Evolutionary conservation across 2,329 filamentous ascomycete species (phyloP).

Genomic region (Exserohilum rostratum): DNA sequence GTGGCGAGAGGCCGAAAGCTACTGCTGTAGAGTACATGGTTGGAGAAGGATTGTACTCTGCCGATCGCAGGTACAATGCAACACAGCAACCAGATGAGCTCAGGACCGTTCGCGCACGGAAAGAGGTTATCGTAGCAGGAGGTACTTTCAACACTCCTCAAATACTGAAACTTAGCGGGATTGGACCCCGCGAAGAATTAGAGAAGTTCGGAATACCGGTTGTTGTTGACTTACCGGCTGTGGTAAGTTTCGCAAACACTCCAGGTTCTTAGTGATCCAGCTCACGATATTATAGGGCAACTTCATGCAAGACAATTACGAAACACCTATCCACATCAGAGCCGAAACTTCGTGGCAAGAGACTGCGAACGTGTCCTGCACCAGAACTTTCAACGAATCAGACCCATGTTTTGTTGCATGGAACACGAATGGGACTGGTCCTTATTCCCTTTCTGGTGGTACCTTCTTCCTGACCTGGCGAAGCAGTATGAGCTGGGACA

Average conservation of each 20-base stretch:
- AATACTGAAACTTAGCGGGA: conserved; percentile 66
- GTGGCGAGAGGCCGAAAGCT: conserved; percentile 53
- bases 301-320: conserved; percentile 2
- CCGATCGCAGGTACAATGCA: conserved; percentile 44
- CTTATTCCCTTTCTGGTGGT: background rate
- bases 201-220: conserved; percentile 58
- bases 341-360: background rate
- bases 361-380: background rate
- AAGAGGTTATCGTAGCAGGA: conserved; percentile 33
- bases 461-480: background rate
- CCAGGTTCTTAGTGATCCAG: background rate
- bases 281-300: background rate
- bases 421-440: background rate
- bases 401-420: background rate
- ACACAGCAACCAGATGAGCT: conserved; percentile 35
- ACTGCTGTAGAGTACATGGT: conserved; percentile 48
- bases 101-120: conserved; percentile 19
- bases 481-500: conserved; percentile 16
- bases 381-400: background rate
- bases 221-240: conserved; percentile 30
- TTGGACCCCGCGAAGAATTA: conserved; percentile 62
- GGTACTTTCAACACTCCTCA: conserved; percentile 69
- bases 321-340: background rate
- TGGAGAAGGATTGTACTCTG: conserved; percentile 47
- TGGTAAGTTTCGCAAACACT: background rate